Percentiles rank a stretch among this genome's conserved stretches.
Conservation (phyloP, 768 basidiomycete genomes). For the Ramaria sp. region DNA sequence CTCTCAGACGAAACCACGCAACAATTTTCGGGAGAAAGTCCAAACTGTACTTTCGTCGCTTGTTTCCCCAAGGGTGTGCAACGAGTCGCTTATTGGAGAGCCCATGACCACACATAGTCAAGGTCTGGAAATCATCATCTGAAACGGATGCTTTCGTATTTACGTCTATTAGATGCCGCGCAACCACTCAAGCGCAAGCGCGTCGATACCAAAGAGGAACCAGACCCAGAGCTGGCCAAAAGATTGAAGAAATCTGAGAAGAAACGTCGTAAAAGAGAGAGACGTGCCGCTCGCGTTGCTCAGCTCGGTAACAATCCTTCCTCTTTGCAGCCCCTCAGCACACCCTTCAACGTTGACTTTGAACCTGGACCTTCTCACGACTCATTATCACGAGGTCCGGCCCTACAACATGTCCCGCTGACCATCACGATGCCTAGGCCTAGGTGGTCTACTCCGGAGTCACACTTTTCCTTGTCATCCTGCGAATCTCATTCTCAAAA, state of each 20-base stretch:
- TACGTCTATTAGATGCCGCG: background rate
- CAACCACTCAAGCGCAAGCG: background rate
- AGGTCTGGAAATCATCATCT: background rate
- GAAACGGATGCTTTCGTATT: background rate
- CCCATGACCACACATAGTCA: background rate
- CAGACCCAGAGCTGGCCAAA: background rate
- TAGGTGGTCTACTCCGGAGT: too few relatives aligned
- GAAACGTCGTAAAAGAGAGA: constrained; percentile 4
- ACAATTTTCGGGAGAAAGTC: background rate
- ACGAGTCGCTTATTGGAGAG: background rate
- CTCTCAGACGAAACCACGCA: background rate
- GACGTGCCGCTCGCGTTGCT: background rate
- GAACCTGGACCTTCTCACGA: background rate
- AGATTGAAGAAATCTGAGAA: background rate
- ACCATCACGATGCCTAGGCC: too few relatives aligned
- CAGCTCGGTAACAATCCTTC: background rate
- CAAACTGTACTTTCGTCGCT: background rate
- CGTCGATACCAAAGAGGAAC: background rate
- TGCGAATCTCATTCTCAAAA: too few relatives aligned
- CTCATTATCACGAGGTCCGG: background rate
- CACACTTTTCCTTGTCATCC: too few relatives aligned
- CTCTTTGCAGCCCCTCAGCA: background rate
- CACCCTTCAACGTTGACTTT: background rate
- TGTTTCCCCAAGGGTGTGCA: background rate
- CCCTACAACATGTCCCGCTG: too few relatives aligned